Evolutionary conservation across 1,139 yeast species (phyloP), one percentile per base, ranked within the genome.

Genomic region (Saccharomyces hybrid): DNA sequence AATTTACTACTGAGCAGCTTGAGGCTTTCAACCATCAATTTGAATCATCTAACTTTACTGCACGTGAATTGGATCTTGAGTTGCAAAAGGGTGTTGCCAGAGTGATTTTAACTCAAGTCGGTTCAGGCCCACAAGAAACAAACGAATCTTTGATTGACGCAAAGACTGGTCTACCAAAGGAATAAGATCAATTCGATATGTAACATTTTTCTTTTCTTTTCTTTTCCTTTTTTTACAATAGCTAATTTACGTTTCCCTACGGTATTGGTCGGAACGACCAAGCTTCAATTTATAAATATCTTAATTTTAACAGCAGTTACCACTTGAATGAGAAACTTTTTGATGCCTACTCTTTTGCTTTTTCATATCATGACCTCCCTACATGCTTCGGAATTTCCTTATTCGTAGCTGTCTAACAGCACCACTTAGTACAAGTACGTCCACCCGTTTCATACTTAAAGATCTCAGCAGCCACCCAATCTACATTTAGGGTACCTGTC

Each of bases 61-160:
- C 26, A 9, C 44, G 44, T 16, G 69, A 70, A 52, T 75, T 80
- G 62, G 82, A 80, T 61, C 71, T 75, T 13, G 82, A 80, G 47
- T 75, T 88, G 57, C 73, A 79, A 62, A 73, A 76, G 53, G 95
- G 96, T 53, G 90, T 93, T 53, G 81, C 90, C 49, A 83, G 86
- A 65, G 80, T 93, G 47, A 93, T 93, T 60, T 76, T 87, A 67
- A 90, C 98, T 20, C 75, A 81, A 63, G 90, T 89, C 54, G 99
- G 99, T 48, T 81, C 82, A 31, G 98, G 97, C 49, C 97, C 98
- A 11, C 80, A 78, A 65, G 78, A 73, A 53, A 78, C 84, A 14
- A 60, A 70, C 3, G 80, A 80, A 58, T 73, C 77, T 26, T 76
- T 86, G 63, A 77, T 84, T 54, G 77, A 81, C 64, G 77, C 73